Base-by-base conservation (phyloP, 2,329 filamentous ascomycete species). In the Botrytis tulipae region DNA sequence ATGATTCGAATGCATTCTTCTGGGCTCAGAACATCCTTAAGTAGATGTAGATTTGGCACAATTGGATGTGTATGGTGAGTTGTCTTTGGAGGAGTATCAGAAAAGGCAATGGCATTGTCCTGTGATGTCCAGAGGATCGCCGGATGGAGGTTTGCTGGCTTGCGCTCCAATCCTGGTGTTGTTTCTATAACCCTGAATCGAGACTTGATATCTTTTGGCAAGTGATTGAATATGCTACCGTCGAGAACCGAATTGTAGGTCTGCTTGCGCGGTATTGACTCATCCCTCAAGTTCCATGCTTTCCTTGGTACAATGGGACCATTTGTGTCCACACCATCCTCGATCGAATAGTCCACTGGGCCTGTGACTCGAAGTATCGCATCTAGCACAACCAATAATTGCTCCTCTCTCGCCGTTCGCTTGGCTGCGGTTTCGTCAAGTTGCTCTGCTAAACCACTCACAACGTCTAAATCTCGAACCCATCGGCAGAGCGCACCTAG, bases 381-480 rank as follows among this genome's bases (percentile, higher is more conserved):
- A 78, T 93, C 91, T 37, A 93, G 83, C 0, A 92, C 89, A 37
- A 83, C 80, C 16, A 93, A 84, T 0, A 90, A 83, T 71, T 91
- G 87, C 51, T 85, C 82, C 18, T 90, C 87, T 62, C 83, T 84
- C 3, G 80, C 77, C 0, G 84, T 83, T 51, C 86, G 83, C 71
- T 83, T 77, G 4, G 81, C 62, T 42, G 72, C 73, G 51, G 70
- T 81, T 4, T 84, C 84, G 2, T 84, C 84, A 0, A 87, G 83
- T 71, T 87, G 84, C 35, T 89, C 88, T 5, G 89, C 89, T 12
- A 92, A 82, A 2, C 90, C 90, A 76, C 88, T 91, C 68, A 92
- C 88, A 37, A 92, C 88, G 77, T 93, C 91, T 40, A 93, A 83
- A 78, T 92, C 90, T 73, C 91, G 86, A 7, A 93, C 91, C 91